Evolutionary conservation across 2,329 filamentous ascomycete species (phyloP), one percentile per base, ranked within the genome.

Genomic region (Lomentospora prolificans): DNA sequence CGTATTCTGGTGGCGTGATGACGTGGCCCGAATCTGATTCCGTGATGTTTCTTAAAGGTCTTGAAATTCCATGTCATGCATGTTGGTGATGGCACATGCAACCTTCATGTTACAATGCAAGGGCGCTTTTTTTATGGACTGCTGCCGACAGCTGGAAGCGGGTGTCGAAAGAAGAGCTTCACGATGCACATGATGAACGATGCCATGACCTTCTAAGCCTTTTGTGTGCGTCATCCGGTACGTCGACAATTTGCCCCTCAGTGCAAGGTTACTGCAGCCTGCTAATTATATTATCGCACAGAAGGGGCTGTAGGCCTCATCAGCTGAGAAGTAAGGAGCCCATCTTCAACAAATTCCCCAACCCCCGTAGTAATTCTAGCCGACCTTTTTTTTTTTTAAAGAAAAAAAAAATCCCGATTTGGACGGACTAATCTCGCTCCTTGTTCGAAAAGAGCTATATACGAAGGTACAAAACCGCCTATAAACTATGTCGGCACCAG

Each of bases 151-250:
- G 14, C 4, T 48, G 44, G 4, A 7, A 17, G 12, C 7, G 30
- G 12, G 30, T 12, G 6, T 12, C 12, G 7, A 33, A 6, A 33
- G 30, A 12, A 6, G 12, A 33, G 30, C 30, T 33, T 12, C 7
- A 6, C 7, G 12, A 33, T 6, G 30, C 30, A 33, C 30, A 33
- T n/a, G 30, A 33, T 6, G 30, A 33, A 33, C 7, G 7, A 33
- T n/a, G n/a, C 36, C 22, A 48, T 10, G n/a, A 10, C 12, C 7
- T 6, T 9, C 14, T 25, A 17, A 10, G 22, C 12, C 14, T 12
- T n/a, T 31, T 51, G 24, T 51, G 52, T 54, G 52, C 52, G 52
- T 54, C 52, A 54, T 54, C 52, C 17, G 27, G 22, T 54, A 28
- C 39, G 36, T 44, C 22, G 52, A 46, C 52, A 31, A 12, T 46